Percentiles rank a stretch among this genome's conserved stretches.
Conservation (phyloP, 1,284 basidiomycete species). For the Ustilago crameri region DNA sequence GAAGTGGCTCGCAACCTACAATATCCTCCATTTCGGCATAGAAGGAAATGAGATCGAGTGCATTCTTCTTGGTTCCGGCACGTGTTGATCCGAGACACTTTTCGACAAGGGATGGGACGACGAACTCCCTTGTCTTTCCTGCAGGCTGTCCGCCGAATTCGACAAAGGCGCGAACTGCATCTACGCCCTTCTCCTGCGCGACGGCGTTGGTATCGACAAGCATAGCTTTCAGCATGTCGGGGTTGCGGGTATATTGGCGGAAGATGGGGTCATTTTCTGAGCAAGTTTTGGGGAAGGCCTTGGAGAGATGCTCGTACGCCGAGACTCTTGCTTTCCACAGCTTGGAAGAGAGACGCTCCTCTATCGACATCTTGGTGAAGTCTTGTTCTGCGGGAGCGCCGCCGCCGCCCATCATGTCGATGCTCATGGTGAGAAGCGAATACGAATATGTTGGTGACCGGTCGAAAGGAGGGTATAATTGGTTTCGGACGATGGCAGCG, state of each 20-base stretch:
- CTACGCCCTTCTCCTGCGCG: conserved; percentile 96
- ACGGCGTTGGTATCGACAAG: conserved; percentile 87
- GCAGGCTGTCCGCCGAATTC: conserved; percentile 90
- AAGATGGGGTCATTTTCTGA: conserved; percentile 95
- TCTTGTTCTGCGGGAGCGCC: conserved; percentile 78
- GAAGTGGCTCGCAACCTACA: conserved; percentile 78
- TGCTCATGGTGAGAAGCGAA: conserved; percentile 23
- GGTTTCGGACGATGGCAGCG: too few species aligned
- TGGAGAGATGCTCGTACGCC: conserved; percentile 84
- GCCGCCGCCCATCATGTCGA: conserved; percentile 46
- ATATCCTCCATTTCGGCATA: conserved; percentile 93
- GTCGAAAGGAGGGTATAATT: too few species aligned
- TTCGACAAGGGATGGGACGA: conserved; percentile 90
- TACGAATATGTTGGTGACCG: too few species aligned
- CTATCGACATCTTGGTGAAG: conserved; percentile 82
- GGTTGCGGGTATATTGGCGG: conserved; percentile 80
- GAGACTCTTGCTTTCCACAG: conserved; percentile 98
- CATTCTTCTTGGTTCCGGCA: conserved; percentile 89
- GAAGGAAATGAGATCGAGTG: conserved; percentile 84
- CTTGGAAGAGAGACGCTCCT: conserved; percentile 77
- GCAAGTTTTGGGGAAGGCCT: conserved; percentile 71
- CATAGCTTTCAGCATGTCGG: conserved; percentile 71
- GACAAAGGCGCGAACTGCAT: conserved; percentile 78
- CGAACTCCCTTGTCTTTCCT: conserved; percentile 76
- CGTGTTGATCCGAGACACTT: conserved; percentile 89